These are phyloP conservation scores for Nannochloris sp. DNA, from an alignment of 139 green algal genomes.

Conservation along the genomic window DNA sequence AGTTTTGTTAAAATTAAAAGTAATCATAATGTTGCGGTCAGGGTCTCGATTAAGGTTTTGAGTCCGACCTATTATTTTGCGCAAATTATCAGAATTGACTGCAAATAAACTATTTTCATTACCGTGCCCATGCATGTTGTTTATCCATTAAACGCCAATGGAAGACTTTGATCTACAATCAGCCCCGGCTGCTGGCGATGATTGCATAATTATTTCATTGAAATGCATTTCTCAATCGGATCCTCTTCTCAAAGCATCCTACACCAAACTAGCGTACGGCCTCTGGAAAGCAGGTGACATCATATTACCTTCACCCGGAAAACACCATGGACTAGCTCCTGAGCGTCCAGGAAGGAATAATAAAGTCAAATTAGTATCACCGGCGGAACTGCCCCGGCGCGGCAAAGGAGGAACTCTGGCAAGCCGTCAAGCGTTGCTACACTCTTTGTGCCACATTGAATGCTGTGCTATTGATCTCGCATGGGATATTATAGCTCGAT, in stretches of 20 bases:
- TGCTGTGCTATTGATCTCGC: slow-evolving; percentile 76
- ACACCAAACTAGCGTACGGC: not conserved
- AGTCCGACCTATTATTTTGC: too few relatives aligned
- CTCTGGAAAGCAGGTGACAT: not conserved
- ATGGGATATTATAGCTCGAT: slow-evolving; percentile 80
- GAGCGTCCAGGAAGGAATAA: not conserved
- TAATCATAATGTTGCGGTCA: too few relatives aligned
- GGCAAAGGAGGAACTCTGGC: slow-evolving; percentile 59
- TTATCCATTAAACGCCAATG: too few relatives aligned
- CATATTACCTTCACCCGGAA: not conserved
- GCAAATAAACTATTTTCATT: not conserved
- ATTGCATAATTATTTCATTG: not conserved
- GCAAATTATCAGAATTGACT: too few relatives aligned
- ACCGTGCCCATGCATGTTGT: too few relatives aligned
- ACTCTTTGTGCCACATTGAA: slow-evolving; percentile 67
- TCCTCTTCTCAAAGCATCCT: not conserved
- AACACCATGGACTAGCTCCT: not conserved
- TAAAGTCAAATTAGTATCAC: slow-evolving; percentile 48
- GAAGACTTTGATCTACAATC: too few relatives aligned
- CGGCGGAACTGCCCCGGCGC: slow-evolving; percentile 32
- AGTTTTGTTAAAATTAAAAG: too few relatives aligned
- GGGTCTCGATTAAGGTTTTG: too few relatives aligned
- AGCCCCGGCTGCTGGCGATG: not conserved
- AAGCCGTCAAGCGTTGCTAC: slow-evolving; percentile 41
- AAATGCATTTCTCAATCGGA: not conserved